Percentiles rank a stretch among this genome's conserved stretches.
Conservation (phyloP, 208 protist species). For the Crithidia brevicula region DNA sequence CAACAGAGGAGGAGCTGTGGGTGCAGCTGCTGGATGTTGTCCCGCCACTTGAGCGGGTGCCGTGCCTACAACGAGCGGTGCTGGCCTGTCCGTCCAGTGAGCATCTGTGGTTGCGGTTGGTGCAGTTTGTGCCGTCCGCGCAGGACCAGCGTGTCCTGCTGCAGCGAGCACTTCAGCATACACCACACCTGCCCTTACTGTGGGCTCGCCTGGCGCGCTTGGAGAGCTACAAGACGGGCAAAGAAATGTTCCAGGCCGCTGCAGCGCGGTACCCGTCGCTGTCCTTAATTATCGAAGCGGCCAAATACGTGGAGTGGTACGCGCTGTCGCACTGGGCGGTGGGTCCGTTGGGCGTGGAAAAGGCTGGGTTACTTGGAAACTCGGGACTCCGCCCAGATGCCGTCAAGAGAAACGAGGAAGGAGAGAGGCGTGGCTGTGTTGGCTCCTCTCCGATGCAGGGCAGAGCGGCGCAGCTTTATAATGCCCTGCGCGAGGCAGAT, state of each 20-base stretch:
- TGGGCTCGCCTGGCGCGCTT: constrained; percentile 75
- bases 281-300: constrained; percentile 71
- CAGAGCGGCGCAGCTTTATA: not conserved
- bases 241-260: constrained; percentile 71
- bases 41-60: constrained; percentile 52
- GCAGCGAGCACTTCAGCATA: constrained; percentile 61
- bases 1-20: constrained; percentile 71
- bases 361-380: not conserved
- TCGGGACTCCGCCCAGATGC: not conserved
- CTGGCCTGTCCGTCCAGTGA: constrained; percentile 76
- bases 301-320: constrained; percentile 81
- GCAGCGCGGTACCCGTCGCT: constrained; percentile 64
- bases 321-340: constrained; percentile 36
- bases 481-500: constrained; percentile 2
- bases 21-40: constrained; percentile 54
- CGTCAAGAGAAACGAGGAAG: not conserved
- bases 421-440: not conserved
- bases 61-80: constrained; percentile 71
- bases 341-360: constrained; percentile 10
- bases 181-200: constrained; percentile 63
- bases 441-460: not conserved
- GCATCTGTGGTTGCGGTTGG: constrained; percentile 70
- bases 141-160: constrained; percentile 69
- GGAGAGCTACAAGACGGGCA: constrained; percentile 57
- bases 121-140: constrained; percentile 44